Evolutionary conservation across 2,329 filamentous ascomycete species (phyloP).

Genomic region (Falciphora oryzae): DNA sequence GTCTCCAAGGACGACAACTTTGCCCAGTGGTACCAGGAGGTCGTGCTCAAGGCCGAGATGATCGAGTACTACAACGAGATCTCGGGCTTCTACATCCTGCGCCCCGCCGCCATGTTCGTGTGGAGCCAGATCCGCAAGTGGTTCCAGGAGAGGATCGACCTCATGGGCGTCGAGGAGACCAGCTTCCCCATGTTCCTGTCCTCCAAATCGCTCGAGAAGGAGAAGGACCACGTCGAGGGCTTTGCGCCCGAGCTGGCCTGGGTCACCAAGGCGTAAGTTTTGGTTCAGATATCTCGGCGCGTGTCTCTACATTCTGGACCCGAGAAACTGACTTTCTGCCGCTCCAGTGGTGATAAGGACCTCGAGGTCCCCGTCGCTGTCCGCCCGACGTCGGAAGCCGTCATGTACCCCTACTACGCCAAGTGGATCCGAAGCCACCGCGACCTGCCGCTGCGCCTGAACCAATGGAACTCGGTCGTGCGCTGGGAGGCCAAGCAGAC

Average conservation of each 20-base stretch:
- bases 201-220: constrained; percentile 75
- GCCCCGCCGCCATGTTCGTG: constrained; percentile 57
- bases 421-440: constrained; percentile 97
- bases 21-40: constrained; percentile 93
- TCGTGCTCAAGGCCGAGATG: constrained; percentile 94
- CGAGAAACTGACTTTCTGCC: constrained; percentile 18
- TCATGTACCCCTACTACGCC: constrained; percentile 94
- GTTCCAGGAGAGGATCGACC: constrained; percentile 74
- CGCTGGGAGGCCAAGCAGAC: constrained; percentile 97
- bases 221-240: constrained; percentile 98
- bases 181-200: constrained; percentile 97
- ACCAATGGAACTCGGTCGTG: constrained; percentile 89
- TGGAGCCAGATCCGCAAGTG: constrained; percentile 62
- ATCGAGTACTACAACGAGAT: constrained; percentile 93
- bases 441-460: constrained; percentile 87
- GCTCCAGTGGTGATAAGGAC: constrained; percentile 73
- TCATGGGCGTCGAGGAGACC: constrained; percentile 87
- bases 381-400: constrained; percentile 64
- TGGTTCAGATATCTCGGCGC: neutral
- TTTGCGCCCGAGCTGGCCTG: constrained; percentile 90
- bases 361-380: constrained; percentile 74
- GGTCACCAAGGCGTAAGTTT: constrained; percentile 72
- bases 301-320: neutral
- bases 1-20: constrained; percentile 82
- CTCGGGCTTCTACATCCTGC: constrained; percentile 93